Base-by-base conservation (phyloP, 768 basidiomycete genomes). In the Termitomyces bulborhizus region DNA sequence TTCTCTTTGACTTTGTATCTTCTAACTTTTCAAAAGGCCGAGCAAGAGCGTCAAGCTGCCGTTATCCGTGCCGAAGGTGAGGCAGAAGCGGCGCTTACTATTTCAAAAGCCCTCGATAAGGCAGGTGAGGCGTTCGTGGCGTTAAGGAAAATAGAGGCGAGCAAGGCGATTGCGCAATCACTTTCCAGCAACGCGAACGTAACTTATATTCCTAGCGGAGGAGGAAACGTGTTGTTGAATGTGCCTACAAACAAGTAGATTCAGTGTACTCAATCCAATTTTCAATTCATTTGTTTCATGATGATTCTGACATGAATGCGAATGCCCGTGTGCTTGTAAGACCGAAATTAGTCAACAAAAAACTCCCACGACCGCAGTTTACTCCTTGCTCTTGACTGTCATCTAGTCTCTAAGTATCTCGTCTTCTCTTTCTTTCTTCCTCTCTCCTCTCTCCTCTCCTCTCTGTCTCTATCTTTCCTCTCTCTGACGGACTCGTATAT, bases 31-130 rank as follows among this genome's bases (percentile, higher is more conserved):
- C 15, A 36, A 29, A 60, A 96, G 93, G 95, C 97, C 29, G 97
- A 98, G 68, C 97, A 99, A 87, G 97, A 99, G 70, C 85, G 95
- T 57, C 95, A 98, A 76, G 97, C 97, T 0, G 90, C 94, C 1
- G 95, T 99, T 56, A 98, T 99, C 54, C 85, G 97, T 45, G 97
- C 97, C 1, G 96, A 99, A 70, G 97, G 97, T 51, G 96, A 99
- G 76, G 97, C 96, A 1, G 95, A 98, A 73, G 97, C 97, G 4
- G 97, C 97, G 1, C 74, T 84, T 57, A 96, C 93, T 51, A 96
- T 99, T 65, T 95, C 93, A 16, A 80, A 76, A 56, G 90, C 97
- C 24, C 73, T 99, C 66, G 89, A 91, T 65, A 90, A 86, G 76
- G 96, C 97, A 1, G 96, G 96, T 8, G 95, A 97, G 64, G 95